Base-by-base conservation (phyloP, 805 yeast genomes). In the Hanseniaspora taiwanica region DNA sequence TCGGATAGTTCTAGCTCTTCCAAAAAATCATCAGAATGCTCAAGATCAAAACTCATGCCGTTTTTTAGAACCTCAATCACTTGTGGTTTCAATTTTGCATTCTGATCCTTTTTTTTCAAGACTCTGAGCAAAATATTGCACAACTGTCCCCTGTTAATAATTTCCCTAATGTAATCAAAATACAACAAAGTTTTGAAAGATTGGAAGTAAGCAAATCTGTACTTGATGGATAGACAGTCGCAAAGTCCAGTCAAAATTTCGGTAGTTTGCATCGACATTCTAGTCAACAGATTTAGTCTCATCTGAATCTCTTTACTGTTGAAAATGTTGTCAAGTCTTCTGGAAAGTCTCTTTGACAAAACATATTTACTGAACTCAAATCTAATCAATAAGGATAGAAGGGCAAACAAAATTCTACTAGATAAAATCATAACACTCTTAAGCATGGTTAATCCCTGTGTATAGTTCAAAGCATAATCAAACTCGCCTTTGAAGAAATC, bases 181-280 rank as follows among this genome's bases (percentile, higher is more conserved):
- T 35, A 42, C 14, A 42, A 14, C 21, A 37, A 38, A 12, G 36
- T 2, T 35, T 42, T 42, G 34, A 42, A 42, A n/a, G 37, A 35
- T 13, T 42, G 40, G 24, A 37, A 38, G 13, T 36, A 20, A 3
- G 18, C 14, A 12, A 42, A 38, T 32, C 44, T 42, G 10, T 23
- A 38, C 10, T 29, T 20, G 10, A 10, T 14, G 4, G 44, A 35
- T 19, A n/a, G 38, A 9, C 36, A 37, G 25, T 38, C 27, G 8
- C 36, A 21, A 20, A 35, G 23, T 6, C 16, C 24, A 16, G 23
- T 33, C 9, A 42, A 3, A 7, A 42, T 18, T 23, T 38, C 20
- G 5, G 37, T n/a, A 6, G 39, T 38, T 10, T 35, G 36, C 4
- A 17, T 14, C 10, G 14, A 16, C 41, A 42, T 42, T 25, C 38